Evolutionary conservation across 768 basidiomycete genomes (phyloP), one percentile per base, ranked within the genome.

Genomic region (Tulasnella sp.): DNA sequence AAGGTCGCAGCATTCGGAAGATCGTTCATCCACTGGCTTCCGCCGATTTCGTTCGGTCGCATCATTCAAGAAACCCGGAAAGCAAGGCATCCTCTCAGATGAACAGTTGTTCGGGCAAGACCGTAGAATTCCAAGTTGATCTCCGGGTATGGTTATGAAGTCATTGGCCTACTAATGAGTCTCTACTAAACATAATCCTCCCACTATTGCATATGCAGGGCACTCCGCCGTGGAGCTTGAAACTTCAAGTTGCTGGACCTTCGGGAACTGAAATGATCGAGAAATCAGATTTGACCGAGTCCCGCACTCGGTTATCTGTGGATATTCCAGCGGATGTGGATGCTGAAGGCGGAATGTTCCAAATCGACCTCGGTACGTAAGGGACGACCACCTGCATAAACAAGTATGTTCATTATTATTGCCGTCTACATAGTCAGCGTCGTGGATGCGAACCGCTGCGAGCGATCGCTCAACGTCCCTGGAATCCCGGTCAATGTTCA

Each of bases 381-480:
- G 18, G 16, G 29, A 44, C 44, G 26, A 10, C 74, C 13, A 55
- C 78, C 40, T 20, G 13, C 10, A 15, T 51, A 23, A 26, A 23
- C 23, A 13, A 32, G 16, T n/a, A 13, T 61, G 57, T 32, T 61
- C 57, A 61, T 7, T n/a, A 13, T 9, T n/a, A 3, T 11, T 13
- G 32, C 42, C 6, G 5, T 42, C 5, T 0, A 23, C 26, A 51
- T 84, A 91, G 91, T 93, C 75, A 93, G 89, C 81, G 90, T 99
- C 37, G 91, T 93, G 82, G 98, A 99, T 85, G 89, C 90, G 5
- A 94, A 94, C 82, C 92, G 92, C 39, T 98, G 98, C 85, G 92
- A 91, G 81, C 88, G 93, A 35, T 82, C 90, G 10, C 84, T 98
- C 20, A 88, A 90, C 10, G 91, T 91, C 0, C 90, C 91, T n/a